Conservation (phyloP, 2,329 filamentous ascomycete species). For the Gaeumannomyces tritici region DNA sequence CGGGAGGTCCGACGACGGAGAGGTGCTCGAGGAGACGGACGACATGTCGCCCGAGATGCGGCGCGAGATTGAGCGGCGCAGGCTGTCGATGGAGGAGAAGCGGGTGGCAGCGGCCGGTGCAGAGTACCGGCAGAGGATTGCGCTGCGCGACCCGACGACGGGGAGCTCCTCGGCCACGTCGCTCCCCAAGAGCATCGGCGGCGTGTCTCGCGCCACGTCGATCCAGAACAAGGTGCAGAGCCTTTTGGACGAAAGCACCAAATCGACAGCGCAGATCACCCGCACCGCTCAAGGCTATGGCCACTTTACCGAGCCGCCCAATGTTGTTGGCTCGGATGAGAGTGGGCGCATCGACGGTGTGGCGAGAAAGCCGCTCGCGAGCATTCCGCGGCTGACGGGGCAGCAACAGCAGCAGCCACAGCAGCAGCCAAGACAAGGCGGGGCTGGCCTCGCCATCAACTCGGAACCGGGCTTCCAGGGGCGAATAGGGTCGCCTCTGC, state of each 20-base stretch:
- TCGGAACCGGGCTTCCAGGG: neutral
- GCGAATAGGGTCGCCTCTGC: constrained; percentile 6
- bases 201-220: constrained; percentile 59
- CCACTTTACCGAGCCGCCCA: constrained; percentile 57
- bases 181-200: constrained; percentile 46
- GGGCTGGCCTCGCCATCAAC: neutral
- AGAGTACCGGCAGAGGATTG: constrained; percentile 72
- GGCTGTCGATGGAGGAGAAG: constrained; percentile 78
- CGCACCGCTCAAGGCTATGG: constrained; percentile 84
- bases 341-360: constrained; percentile 17
- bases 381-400: neutral
- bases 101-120: constrained; percentile 82
- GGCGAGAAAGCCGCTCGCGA: constrained; percentile 37
- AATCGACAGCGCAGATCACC: constrained; percentile 45
- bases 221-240: constrained; percentile 90
- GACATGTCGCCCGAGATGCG: constrained; percentile 79
- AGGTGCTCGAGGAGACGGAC: constrained; percentile 55
- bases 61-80: constrained; percentile 75
- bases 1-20: constrained; percentile 58
- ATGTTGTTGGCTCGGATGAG: neutral
- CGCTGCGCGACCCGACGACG: constrained; percentile 41
- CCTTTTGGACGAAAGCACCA: constrained; percentile 64
- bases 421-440: constrained; percentile 10
- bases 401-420: constrained; percentile 13
- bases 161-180: constrained; percentile 27